Percentiles rank a stretch among this genome's conserved stretches.
These are phyloP conservation scores for Suillus subluteus DNA, from an alignment of 768 basidiomycete species.

Conservation along the genomic window DNA sequence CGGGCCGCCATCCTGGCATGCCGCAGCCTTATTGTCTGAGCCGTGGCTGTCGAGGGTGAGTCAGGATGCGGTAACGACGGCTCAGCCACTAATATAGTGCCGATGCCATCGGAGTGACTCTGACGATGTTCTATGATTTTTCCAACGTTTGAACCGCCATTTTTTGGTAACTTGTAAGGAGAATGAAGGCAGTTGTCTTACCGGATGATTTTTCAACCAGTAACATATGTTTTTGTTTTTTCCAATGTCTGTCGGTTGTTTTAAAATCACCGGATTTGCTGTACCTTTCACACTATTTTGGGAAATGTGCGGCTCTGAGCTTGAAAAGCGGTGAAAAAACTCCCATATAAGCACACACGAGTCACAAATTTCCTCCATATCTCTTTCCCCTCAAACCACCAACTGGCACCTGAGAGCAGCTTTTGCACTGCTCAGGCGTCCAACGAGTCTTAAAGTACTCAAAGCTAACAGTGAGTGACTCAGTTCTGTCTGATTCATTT, in stretches of 20 bases:
- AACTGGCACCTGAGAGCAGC: conserved; percentile 22
- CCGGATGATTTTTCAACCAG: not conserved
- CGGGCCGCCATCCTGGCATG: not conserved
- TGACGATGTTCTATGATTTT: not conserved
- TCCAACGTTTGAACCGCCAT: not conserved
- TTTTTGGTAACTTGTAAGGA: not conserved
- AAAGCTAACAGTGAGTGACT: conserved; percentile 31
- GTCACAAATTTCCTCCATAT: conserved; percentile 21
- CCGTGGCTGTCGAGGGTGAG: not conserved
- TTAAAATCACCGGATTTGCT: conserved; percentile 16
- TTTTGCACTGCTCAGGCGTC: conserved; percentile 22
- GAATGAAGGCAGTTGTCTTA: not conserved
- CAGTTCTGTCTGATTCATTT: conserved; percentile 29
- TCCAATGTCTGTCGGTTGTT: not conserved
- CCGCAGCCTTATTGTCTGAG: not conserved
- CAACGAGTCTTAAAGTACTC: conserved; percentile 25
- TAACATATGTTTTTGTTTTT: not conserved
- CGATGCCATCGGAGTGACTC: not conserved
- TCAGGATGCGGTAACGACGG: conserved; percentile 9
- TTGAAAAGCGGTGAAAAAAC: conserved; percentile 39
- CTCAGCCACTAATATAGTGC: too few relatives aligned
- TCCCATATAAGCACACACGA: conserved; percentile 34
- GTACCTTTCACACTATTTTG: conserved; percentile 24
- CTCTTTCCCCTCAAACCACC: conserved; percentile 26
- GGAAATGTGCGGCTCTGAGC: conserved; percentile 36